A percentile compares a stretch with the other conserved stretches of the same genome.
Conservation (phyloP, 192 early-diverging fungal genomes). For the Rhizophagus clarus region DNA sequence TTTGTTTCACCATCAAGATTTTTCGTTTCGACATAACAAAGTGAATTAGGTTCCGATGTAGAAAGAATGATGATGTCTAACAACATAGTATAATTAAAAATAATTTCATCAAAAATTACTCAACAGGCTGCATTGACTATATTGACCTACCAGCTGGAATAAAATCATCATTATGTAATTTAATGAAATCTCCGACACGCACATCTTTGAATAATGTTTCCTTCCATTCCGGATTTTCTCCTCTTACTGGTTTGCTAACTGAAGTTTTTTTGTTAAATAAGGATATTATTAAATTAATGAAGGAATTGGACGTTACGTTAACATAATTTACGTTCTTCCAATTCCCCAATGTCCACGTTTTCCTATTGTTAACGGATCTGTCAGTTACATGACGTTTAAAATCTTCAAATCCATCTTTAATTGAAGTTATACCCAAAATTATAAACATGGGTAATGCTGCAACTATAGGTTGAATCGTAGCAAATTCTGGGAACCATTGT, state of each 20-base stretch:
- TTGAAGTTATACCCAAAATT: slow-evolving; percentile 72
- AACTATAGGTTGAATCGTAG: slow-evolving; percentile 69
- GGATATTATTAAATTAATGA: slow-evolving; percentile 29
- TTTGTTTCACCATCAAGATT: slow-evolving; percentile 86
- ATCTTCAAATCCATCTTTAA: slow-evolving; percentile 92
- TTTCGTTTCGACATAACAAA: slow-evolving; percentile 77
- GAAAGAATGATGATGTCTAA: slow-evolving; percentile 69
- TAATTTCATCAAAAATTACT: neutral
- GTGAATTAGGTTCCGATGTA: slow-evolving; percentile 63
- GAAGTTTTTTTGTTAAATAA: neutral
- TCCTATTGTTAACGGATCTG: slow-evolving; percentile 68
- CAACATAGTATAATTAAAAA: neutral
- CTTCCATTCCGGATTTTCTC: slow-evolving; percentile 49
- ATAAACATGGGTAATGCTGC: slow-evolving; percentile 80
- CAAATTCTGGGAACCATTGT: slow-evolving; percentile 64
- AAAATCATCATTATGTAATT: slow-evolving; percentile 77
- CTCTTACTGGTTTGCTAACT: neutral
- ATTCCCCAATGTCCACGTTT: slow-evolving; percentile 46
- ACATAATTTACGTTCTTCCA: slow-evolving; percentile 59
- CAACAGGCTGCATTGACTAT: neutral
- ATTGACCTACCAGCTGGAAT: slow-evolving; percentile 73
- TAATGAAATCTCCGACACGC: slow-evolving; percentile 87
- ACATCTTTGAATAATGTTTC: slow-evolving; percentile 67
- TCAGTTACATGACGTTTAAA: slow-evolving; percentile 81
- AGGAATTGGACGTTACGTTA: neutral